Percentiles rank a stretch among this genome's conserved stretches.
Conservation (phyloP, 2,329 filamentous ascomycete species). For the Teratosphaeria viscida region DNA sequence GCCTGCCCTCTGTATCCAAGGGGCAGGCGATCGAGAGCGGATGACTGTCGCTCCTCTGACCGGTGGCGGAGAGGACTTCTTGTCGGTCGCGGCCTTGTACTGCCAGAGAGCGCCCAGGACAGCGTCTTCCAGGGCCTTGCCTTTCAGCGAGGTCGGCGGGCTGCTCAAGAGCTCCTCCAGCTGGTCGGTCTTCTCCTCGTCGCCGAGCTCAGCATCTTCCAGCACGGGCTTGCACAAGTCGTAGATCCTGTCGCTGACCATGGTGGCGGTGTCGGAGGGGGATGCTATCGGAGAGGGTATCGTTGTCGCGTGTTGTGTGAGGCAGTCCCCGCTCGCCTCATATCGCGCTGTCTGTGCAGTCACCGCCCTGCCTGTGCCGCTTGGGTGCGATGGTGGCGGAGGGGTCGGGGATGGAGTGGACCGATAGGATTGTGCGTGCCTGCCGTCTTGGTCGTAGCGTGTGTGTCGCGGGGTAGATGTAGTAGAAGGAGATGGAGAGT, state of each 20-base stretch:
- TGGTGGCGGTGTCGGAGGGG: slow-evolving; percentile 33
- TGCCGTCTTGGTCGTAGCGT: neutral
- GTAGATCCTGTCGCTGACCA: slow-evolving; percentile 90
- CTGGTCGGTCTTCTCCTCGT: slow-evolving; percentile 91
- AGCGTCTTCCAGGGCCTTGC: slow-evolving; percentile 73
- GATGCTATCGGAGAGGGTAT: neutral
- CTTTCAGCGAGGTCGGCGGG: slow-evolving; percentile 59
- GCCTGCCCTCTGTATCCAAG: slow-evolving; percentile 65
- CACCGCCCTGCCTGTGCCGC: neutral
- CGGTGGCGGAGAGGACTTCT: slow-evolving; percentile 65
- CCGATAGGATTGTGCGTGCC: neutral
- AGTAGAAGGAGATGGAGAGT: neutral
- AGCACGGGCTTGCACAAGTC: slow-evolving; percentile 84
- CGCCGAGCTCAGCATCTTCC: slow-evolving; percentile 69
- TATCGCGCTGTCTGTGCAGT: neutral
- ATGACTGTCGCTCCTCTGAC: slow-evolving; percentile 71
- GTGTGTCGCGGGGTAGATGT: neutral
- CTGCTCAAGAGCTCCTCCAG: slow-evolving; percentile 76
- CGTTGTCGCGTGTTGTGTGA: neutral
- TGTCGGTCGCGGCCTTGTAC: slow-evolving; percentile 53
- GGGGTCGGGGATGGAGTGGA: neutral
- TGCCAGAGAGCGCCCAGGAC: slow-evolving; percentile 87
- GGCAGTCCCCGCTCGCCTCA: slow-evolving; percentile 1
- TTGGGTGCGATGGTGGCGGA: neutral
- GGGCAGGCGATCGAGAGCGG: slow-evolving; percentile 81